phyloP scores from a whole-genome alignment of 805 yeast species.

The Pichia pseudocactophila region DNA sequence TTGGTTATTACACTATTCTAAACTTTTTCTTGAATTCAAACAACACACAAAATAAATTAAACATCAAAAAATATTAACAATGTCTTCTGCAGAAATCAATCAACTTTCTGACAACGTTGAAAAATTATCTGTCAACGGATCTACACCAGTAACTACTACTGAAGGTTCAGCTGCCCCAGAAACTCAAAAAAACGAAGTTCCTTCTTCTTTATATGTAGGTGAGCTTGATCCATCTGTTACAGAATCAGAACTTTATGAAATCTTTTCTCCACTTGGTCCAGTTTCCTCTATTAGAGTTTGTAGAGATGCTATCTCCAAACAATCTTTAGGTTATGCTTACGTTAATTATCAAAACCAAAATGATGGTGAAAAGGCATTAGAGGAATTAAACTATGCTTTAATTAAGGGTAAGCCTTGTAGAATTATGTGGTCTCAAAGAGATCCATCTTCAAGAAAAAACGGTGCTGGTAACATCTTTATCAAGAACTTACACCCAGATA shows the following conservation, averaged over 20 bases:
- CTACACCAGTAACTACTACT: constrained; percentile 26
- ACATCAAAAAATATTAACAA: constrained; percentile 13
- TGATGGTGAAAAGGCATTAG: constrained; percentile 91
- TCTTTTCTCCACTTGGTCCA: constrained; percentile 90
- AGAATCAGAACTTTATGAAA: constrained; percentile 90
- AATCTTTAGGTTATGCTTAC: constrained; percentile 96
- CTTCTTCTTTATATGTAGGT: constrained; percentile 93
- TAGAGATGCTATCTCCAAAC: constrained; percentile 95
- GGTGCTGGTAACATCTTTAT: constrained; percentile 96
- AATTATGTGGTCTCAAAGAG: constrained; percentile 99
- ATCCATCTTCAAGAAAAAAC: constrained; percentile 87
- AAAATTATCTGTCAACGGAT: constrained; percentile 26
- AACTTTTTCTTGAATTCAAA: constrained; percentile 7
- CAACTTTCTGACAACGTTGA: constrained; percentile 28
- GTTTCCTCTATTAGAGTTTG: constrained; percentile 97
- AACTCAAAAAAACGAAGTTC: constrained; percentile 41
- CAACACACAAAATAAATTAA: constrained; percentile 12
- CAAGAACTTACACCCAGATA: constrained; percentile 96
- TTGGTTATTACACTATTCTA: constrained; percentile 5
- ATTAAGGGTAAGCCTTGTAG: constrained; percentile 96
- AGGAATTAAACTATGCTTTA: constrained; percentile 87
- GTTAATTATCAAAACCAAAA: constrained; percentile 85
- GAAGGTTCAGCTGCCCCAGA: constrained; percentile 28
- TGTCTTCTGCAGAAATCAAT: constrained; percentile 29
- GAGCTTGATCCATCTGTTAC: constrained; percentile 88